A percentile compares a stretch with the other conserved stretches of the same genome.
These are phyloP conservation scores for Pseudopithomyces maydicus DNA, from an alignment of 2,329 filamentous ascomycete species.

Conservation along the genomic window DNA sequence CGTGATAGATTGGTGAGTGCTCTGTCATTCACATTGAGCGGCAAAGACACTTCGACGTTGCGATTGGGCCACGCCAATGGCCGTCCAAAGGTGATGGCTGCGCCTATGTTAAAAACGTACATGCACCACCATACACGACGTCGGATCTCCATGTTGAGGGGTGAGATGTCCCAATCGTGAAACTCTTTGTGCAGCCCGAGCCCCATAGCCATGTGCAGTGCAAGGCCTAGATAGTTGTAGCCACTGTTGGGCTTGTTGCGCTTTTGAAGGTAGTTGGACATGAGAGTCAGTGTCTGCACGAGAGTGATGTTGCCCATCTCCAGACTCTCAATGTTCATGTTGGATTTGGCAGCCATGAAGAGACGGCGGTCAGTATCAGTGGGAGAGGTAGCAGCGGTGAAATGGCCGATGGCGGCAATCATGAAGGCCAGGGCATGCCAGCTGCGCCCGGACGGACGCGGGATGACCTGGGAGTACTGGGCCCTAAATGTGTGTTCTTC, in stretches of 20 bases:
- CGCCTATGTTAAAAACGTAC: slow-evolving; percentile 56
- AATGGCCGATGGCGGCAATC: slow-evolving; percentile 8
- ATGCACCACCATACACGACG: slow-evolving; percentile 44
- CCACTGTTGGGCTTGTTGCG: slow-evolving; percentile 57
- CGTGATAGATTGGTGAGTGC: slow-evolving; percentile 40
- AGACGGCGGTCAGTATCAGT: slow-evolving; percentile 35
- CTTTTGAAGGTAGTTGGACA: slow-evolving; percentile 58
- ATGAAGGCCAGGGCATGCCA: slow-evolving; percentile 11
- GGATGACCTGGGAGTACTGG: slow-evolving; percentile 7
- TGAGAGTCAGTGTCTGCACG: slow-evolving; percentile 53
- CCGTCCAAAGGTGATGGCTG: slow-evolving; percentile 56
- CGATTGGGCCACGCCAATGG: slow-evolving; percentile 39
- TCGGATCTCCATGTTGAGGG: slow-evolving; percentile 43
- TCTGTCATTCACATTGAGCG: slow-evolving; percentile 11
- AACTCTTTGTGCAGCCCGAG: slow-evolving; percentile 59
- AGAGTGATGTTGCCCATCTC: slow-evolving; percentile 56
- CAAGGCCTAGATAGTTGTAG: slow-evolving; percentile 56
- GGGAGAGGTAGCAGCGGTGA: slow-evolving; percentile 4
- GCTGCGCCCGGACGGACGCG: slow-evolving; percentile 6
- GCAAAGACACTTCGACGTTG: slow-evolving; percentile 15
- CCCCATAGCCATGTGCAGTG: slow-evolving; percentile 57
- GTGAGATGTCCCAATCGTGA: slow-evolving; percentile 8
- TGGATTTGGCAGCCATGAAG: slow-evolving; percentile 53
- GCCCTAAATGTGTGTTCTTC: slow-evolving; percentile 7
- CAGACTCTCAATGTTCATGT: slow-evolving; percentile 53